Conservation (phyloP, 768 basidiomycete genomes). For the Tephrocybe sp. region DNA sequence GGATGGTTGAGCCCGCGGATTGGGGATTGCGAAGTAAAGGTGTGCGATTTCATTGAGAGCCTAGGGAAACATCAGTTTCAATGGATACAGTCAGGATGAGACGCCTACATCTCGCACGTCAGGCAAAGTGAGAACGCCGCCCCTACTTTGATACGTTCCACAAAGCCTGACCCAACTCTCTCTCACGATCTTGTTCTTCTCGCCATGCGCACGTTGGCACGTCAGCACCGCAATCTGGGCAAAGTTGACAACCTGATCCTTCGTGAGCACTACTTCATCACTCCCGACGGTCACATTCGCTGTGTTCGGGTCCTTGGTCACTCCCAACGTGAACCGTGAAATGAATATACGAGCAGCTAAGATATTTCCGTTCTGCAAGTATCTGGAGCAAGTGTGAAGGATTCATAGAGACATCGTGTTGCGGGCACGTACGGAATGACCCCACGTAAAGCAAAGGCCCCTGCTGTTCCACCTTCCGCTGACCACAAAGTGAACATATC, state of each 20-base stretch:
- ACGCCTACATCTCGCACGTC: constrained; percentile 64
- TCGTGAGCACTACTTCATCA: constrained; percentile 71
- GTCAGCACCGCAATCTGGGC: constrained; percentile 84
- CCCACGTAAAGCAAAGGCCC: constrained; percentile 82
- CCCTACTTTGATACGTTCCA: constrained; percentile 78
- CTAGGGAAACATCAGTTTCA: constrained; percentile 34
- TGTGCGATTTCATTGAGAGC: constrained; percentile 65
- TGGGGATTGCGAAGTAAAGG: constrained; percentile 86
- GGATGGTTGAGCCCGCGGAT: constrained; percentile 63
- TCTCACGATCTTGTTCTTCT: constrained; percentile 71
- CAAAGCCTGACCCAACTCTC: constrained; percentile 86
- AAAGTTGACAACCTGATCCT: constrained; percentile 81
- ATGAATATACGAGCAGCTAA: constrained; percentile 95
- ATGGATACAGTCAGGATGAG: constrained; percentile 1
- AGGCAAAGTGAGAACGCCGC: constrained; percentile 56
- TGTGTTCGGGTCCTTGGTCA: constrained; percentile 48
- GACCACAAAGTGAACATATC: constrained; percentile 87
- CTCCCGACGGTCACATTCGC: constrained; percentile 49
- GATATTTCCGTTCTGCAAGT: constrained; percentile 84
- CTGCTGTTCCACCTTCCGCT: constrained; percentile 46
- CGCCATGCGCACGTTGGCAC: constrained; percentile 85
- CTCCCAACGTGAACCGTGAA: constrained; percentile 67
- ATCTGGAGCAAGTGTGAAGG: constrained; percentile 39
- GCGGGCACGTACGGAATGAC: constrained; percentile 69
- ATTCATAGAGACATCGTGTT: no score